A percentile compares a stretch with the other conserved stretches of the same genome.
These are phyloP conservation scores for Alternaria hordeiaustralica DNA, from an alignment of 2,329 filamentous ascomycete species.

Conservation along the genomic window DNA sequence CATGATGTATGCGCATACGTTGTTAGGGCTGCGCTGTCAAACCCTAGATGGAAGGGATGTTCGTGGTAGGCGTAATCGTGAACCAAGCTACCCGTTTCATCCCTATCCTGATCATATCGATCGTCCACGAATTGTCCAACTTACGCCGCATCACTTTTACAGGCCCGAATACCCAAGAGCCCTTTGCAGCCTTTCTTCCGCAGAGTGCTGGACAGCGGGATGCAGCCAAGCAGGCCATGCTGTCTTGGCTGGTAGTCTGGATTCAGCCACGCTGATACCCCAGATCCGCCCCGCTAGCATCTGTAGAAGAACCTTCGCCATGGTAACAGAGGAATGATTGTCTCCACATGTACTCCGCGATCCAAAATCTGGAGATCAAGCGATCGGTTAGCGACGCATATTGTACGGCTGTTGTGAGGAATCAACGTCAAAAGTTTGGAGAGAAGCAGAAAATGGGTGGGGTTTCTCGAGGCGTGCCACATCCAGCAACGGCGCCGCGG, in stretches of 20 bases:
- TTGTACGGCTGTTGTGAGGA: not conserved
- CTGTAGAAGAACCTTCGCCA: slow-evolving; percentile 1
- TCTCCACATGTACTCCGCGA: not conserved
- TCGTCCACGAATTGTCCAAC: not conserved
- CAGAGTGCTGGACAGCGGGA: slow-evolving; percentile 15
- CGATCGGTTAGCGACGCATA: not conserved
- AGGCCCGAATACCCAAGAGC: not conserved
- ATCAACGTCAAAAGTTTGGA: not conserved
- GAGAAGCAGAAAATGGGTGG: not conserved
- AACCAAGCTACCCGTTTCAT: slow-evolving; percentile 9
- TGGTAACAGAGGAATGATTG: slow-evolving; percentile 5
- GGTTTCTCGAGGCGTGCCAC: slow-evolving; percentile 7
- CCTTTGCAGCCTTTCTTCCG: slow-evolving; percentile 6
- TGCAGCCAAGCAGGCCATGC: slow-evolving; percentile 36
- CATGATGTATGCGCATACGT: not conserved
- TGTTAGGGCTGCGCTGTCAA: slow-evolving; percentile 5
- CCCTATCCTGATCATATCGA: not conserved
- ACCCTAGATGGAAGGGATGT: slow-evolving; percentile 1
- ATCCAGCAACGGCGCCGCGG: slow-evolving; percentile 12
- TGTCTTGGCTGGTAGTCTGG: slow-evolving; percentile 42
- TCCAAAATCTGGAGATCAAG: not conserved
- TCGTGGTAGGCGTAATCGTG: slow-evolving; percentile 6
- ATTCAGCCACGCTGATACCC: slow-evolving; percentile 41
- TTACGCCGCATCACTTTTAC: not conserved
- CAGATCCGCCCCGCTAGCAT: slow-evolving; percentile 19